Percentiles rank a stretch among this genome's conserved stretches.
Evolutionary conservation across 192 early-diverging fungal genomes (phyloP).

Genomic region (Rhizophagus prolifer): DNA sequence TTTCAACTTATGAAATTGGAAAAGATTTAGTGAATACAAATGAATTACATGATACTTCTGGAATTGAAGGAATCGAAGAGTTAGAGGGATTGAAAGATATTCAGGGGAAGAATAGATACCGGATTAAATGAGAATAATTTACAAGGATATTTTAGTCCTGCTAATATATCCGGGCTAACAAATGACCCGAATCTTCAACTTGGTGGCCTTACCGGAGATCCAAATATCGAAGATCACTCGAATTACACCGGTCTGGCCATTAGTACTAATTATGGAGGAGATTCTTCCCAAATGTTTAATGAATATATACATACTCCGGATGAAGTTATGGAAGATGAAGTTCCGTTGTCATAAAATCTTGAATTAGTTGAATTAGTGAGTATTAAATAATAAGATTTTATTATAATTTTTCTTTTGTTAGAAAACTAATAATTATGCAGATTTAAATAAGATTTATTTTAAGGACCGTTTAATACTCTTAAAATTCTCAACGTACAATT

Average conservation of each 20-base stretch:
- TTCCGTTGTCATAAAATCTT: neutral
- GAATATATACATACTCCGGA: neutral
- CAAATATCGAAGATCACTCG: neutral
- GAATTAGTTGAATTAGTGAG: neutral
- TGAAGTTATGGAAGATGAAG: neutral
- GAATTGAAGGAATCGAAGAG: neutral
- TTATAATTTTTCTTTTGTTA: neutral
- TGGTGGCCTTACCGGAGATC: neutral
- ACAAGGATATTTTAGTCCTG: neutral
- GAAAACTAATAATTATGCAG: neutral
- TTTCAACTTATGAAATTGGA: conserved; percentile 1
- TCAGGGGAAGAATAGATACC: neutral
- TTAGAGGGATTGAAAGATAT: neutral
- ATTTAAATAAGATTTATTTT: neutral
- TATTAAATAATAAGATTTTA: neutral
- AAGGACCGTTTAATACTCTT: neutral
- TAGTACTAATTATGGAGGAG: neutral
- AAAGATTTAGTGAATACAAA: neutral
- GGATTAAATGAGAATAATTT: neutral
- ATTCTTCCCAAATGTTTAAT: neutral
- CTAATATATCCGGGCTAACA: neutral
- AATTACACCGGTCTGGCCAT: neutral
- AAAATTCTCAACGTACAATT: neutral
- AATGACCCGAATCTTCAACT: neutral
- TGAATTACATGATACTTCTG: neutral